Evolutionary conservation across 148 eudicot species (phyloP), one percentile per base, ranked within the genome.

Genomic region (Fagopyrum esculentum): DNA sequence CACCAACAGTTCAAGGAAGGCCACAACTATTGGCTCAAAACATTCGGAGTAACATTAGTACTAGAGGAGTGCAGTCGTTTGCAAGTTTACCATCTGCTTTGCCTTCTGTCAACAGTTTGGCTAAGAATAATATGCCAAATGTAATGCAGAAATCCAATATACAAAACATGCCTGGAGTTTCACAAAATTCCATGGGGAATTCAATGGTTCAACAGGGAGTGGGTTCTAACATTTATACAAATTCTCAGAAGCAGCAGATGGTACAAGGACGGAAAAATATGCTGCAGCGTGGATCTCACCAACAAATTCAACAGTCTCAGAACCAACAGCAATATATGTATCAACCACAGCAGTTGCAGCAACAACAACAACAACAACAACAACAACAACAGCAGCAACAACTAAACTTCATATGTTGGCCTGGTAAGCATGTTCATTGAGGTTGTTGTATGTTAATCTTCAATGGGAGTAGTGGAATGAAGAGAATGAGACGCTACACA

Each of bases 401-500:
- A 68, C 26, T 22, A 22, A 22, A 22, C 26, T 22, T 0, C 26
- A 22, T 22, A 22, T 61, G 15, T 26, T 61, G 29, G 13, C 44
- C 68, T 61, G 68, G 66, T 60, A 13, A 22, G 26, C 26, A 22
- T 22, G 26, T 22, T 22, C 26, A 22, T 22, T 22, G 26, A 22
- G 26, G 26, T 22, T 22, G 26, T 22, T 22, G 26, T 22, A 22
- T 22, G 26, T 22, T 22, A 22, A 22, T 22, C 26, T 22, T 22
- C 26, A 22, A 94, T 78, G 93, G 90, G 72, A 81, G 84, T 48
- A 76, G 77, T 47, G 97, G 90, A 78, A 83, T 91, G 74, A 91
- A 88, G 81, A 94, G 88, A 81, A 91, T 91, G 93, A 89, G 88
- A 78, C 93, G 96, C 43, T 83, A 81, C 78, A 88, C 94, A 61